These are phyloP conservation scores for thale cress (Arabidopsis thaliana) DNA, from an alignment of 345 rosid species.

Conservation along the genomic window TAIR10.1 NC_003070.9:4396001-4396500, in stretches of 20 bases:
- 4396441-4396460: conserved; percentile 26
- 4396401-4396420: conserved; percentile 36
- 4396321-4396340: background rate
- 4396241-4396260: no score
- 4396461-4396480: conserved; percentile 4
- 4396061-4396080: conserved; percentile 97
- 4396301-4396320: background rate
- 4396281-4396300: background rate
- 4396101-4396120: conserved; percentile 93
- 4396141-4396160: conserved; percentile 67
- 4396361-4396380: background rate
- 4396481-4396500: conserved; percentile 25
- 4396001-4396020: conserved; percentile 91
- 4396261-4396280: background rate
- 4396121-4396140: conserved; percentile 78
- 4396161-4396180: conserved; percentile 40
- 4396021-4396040: conserved; percentile 96
- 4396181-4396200: conserved; percentile 41
- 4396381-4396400: conserved; percentile 43
- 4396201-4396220: conserved; percentile 31
- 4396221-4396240: conserved; percentile 22
- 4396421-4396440: conserved; percentile 22
- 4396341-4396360: background rate
- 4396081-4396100: conserved; percentile 98
- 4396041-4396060: conserved; percentile 99